Base-by-base conservation (phyloP, 1,139 yeast genomes). In the Taiozyma sp. region DNA sequence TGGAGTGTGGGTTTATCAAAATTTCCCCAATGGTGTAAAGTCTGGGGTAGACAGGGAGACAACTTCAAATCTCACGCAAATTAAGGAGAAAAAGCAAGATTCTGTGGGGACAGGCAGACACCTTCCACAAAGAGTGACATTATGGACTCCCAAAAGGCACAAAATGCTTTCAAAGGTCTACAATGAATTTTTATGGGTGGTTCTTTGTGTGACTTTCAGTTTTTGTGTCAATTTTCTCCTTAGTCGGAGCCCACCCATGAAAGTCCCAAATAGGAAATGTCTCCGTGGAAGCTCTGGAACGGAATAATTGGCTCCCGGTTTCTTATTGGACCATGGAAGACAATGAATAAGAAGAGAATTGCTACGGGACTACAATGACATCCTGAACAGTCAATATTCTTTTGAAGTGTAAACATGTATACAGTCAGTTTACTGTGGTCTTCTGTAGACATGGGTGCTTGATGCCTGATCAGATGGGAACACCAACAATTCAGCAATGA, bases 381-480 rank as follows among this genome's bases (percentile, higher is more conserved):
- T 13, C 14, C 4, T 12, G 34, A 30, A 30, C 12, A 30, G n/a
- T 12, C 7, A 13, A 30, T 12, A 12, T 12, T 30, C 34, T 12
- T 13, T 13, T 30, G 12, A 7, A 24, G 27, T 24, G 27, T 24
- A 24, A 5, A 24, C 27, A 24, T 24, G 30, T 29, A 10, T 29
- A 29, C 30, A 6, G n/a, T 30, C 4, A 12, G 4, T n/a, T 44
- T 41, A 54, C 44, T 56, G 49, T 14, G 59, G 56, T 47, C 52
- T 60, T 36, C 36, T 55, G 59, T 78, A 72, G 19, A 79, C 68
- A 63, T 87, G 91, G 55, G 75, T 67, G 16, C 95, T 83, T 57
- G 90, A 79, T 7, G 91, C 95, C 70, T 89, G 96, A 68, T 84
- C 83, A 43, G 82, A 79, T 16, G 96, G 87, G 72, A 87, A 85